Evolutionary conservation across 2,329 filamentous ascomycete species (phyloP).

Genomic region (Raffaelea albimanens): DNA sequence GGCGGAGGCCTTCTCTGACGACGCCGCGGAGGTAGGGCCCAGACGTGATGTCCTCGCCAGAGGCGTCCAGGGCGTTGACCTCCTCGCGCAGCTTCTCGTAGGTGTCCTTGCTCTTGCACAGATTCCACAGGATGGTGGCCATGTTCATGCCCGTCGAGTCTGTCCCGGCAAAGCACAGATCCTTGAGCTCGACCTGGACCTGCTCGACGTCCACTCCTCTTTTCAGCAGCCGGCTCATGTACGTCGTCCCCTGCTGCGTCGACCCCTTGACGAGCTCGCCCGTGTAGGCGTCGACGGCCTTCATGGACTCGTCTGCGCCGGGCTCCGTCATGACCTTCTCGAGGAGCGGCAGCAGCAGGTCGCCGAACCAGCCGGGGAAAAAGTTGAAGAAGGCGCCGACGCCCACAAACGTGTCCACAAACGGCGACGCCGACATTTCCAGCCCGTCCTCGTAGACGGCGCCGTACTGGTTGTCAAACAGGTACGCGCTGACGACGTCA

Average conservation of each 20-base stretch:
- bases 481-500: conserved; percentile 8
- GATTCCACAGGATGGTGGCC: conserved; percentile 8
- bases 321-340: background rate
- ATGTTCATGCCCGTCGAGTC: conserved; percentile 11
- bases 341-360: background rate
- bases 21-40: conserved; percentile 10
- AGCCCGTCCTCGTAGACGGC: background rate
- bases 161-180: conserved; percentile 10
- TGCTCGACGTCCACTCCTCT: background rate
- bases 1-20: conserved; percentile 12
- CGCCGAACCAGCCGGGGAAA: conserved; percentile 3
- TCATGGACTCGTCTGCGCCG: conserved; percentile 1
- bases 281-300: conserved; percentile 5
- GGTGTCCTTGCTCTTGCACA: background rate
- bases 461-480: conserved; percentile 7
- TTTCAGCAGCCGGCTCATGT: conserved; percentile 6
- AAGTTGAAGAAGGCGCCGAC: conserved; percentile 11
- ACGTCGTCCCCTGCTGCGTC: conserved; percentile 1
- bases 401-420: conserved; percentile 10
- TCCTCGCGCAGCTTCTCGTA: background rate
- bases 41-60: background rate
- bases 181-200: conserved; percentile 9
- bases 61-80: background rate
- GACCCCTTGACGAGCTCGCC: conserved; percentile 1
- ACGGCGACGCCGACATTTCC: conserved; percentile 9